These are phyloP conservation scores for Phlyctochytrium arcticum DNA, from an alignment of 192 early-diverging fungal genomes.

Conservation along the genomic window DNA sequence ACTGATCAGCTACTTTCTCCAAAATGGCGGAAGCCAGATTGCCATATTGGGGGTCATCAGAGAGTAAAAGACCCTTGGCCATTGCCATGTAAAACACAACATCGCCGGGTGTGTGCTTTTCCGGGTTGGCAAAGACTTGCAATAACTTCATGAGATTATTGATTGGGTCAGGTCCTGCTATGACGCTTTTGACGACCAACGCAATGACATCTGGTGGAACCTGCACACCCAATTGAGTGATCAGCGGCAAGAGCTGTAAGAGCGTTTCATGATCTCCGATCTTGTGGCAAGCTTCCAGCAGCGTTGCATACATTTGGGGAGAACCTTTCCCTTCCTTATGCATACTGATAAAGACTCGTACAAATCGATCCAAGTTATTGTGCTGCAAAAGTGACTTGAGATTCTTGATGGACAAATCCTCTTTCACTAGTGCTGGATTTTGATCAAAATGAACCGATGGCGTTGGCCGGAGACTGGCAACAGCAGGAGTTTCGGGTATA, in stretches of 20 bases:
- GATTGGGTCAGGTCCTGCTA: not conserved
- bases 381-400: no score
- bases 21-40: not conserved
- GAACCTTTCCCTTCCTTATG: no score
- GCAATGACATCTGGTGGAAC: not conserved
- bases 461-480: no score
- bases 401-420: no score
- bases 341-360: no score
- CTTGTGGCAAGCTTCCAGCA: conserved; percentile 5
- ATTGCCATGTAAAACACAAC: not conserved
- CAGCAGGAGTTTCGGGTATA: no score
- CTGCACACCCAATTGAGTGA: not conserved
- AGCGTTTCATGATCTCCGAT: conserved; percentile 13
- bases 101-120: not conserved
- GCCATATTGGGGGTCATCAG: not conserved
- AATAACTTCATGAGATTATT: not conserved
- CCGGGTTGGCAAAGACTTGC: not conserved
- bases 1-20: not conserved
- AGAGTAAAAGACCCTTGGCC: not conserved
- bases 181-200: not conserved
- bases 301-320: not conserved
- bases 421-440: no score
- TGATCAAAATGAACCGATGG: no score
- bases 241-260: not conserved
- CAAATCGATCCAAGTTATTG: no score